Base-by-base conservation (phyloP, 768 basidiomycete genomes). In the Infundibulicybe gibba region DNA sequence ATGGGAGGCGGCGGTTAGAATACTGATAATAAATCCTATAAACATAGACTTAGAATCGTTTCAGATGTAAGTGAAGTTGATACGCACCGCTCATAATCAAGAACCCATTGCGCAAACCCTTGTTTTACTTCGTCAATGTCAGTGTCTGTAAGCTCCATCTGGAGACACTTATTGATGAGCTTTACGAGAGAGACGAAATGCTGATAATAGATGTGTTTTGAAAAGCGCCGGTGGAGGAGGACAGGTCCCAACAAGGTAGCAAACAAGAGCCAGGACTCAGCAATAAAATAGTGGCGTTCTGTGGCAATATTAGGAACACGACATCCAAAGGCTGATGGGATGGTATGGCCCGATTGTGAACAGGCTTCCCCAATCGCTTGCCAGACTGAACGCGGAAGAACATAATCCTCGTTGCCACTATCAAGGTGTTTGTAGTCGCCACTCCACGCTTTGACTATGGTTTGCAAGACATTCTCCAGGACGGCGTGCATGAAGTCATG, bases 401-500 rank as follows among this genome's bases (percentile, higher is more conserved):
- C 35, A 30, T 72, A 74, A 8, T 55, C 55, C 17, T 61, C 64
- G 14, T 14, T 32, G 0, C 61, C 61, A 5, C 56, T 32, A 37
- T 71, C 61, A 2, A 75, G 53, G 6, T 53, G 67, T 51, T 76
- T 77, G 61, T 64, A 77, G 5, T 56, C 48, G 0, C 68, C 70
- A 2, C 65, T 70, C 72, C 72, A 76, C 1, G 53, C 50, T n/a
- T 47, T n/a, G 30, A 77, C 53, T 1, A 80, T 60, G 41, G 69
- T 72, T 16, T 53, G 56, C 20, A 74, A 50, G 1, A 74, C 40
- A 49, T 79, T 79, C 49, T 75, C 72, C 53, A 57, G 70, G 17
- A 77, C 57, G 0, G 74, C 61, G 43, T 80, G 76, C 70, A 79
- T 76, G 57, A 76, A 73, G 43, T 79, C 75, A 49, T 69, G 67